Percentiles rank a stretch among this genome's conserved stretches.
These are phyloP conservation scores for Syncephalastrum racemosum DNA, from an alignment of 371 early-diverging fungal genomes.

Conservation along the genomic window DNA sequence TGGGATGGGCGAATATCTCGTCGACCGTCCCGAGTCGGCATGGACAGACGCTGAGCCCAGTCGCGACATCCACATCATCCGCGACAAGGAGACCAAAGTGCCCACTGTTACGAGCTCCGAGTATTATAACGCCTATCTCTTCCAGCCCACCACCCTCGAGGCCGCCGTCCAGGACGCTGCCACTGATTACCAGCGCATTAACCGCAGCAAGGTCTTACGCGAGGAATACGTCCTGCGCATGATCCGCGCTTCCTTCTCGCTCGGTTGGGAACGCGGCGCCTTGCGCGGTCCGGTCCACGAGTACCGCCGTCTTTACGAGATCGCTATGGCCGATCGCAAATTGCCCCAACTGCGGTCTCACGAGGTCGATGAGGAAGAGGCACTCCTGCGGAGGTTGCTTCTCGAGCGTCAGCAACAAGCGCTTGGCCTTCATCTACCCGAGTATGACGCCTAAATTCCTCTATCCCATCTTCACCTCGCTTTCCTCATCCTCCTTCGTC, in stretches of 20 bases:
- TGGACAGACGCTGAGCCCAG: conserved; percentile 12
- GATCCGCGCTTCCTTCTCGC: conserved; percentile 48
- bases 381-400: conserved; percentile 19
- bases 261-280: conserved; percentile 57
- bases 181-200: conserved; percentile 32
- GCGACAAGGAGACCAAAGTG: conserved; percentile 19
- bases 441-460: conserved; percentile 4
- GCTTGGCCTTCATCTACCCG: conserved; percentile 9
- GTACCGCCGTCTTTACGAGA: conserved; percentile 41
- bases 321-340: conserved; percentile 34
- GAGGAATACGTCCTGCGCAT: conserved; percentile 56
- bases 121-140: conserved; percentile 58
- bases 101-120: conserved; percentile 40
- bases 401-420: conserved; percentile 8
- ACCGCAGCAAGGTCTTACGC: conserved; percentile 29
- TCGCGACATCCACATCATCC: conserved; percentile 28
- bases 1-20: conserved; percentile 56
- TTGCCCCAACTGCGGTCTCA: conserved; percentile 30
- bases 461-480: not conserved
- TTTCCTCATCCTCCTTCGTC: conserved; percentile 1
- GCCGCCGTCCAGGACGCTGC: conserved; percentile 50
- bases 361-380: conserved; percentile 43
- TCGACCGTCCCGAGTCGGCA: conserved; percentile 40
- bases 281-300: conserved; percentile 48
- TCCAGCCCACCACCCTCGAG: conserved; percentile 38